phyloP scores from a whole-genome alignment of 1,284 basidiomycete species.

The Fistulina hepatica region DNA sequence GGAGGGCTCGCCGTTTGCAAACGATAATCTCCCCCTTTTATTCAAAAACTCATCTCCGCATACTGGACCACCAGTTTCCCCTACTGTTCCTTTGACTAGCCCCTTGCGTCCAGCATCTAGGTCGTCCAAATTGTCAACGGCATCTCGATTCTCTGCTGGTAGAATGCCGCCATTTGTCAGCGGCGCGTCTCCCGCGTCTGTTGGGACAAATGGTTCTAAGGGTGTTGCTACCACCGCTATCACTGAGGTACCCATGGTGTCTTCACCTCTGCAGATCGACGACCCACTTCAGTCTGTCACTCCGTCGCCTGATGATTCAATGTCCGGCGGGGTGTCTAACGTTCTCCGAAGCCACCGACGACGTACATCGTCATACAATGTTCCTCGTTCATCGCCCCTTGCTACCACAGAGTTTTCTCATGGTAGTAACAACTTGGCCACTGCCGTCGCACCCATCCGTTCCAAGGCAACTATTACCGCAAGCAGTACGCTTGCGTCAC shows the following conservation, averaged over 20 bases:
- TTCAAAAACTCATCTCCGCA: slow-evolving; percentile 17
- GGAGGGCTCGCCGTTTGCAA: slow-evolving; percentile 20
- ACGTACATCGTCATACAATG: slow-evolving; percentile 47
- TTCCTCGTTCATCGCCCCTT: slow-evolving; percentile 37
- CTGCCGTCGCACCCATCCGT: slow-evolving; percentile 17
- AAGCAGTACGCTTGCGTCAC: slow-evolving; percentile 43
- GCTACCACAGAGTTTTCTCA: slow-evolving; percentile 21
- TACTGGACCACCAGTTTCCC: slow-evolving; percentile 15
- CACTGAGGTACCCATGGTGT: slow-evolving; percentile 37
- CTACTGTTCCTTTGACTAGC: slow-evolving; percentile 20
- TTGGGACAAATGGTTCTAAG: slow-evolving; percentile 35
- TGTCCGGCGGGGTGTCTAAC: slow-evolving; percentile 45
- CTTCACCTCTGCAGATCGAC: slow-evolving; percentile 28
- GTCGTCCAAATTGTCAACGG: slow-evolving; percentile 51
- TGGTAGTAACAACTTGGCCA: slow-evolving; percentile 20
- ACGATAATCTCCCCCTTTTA: slow-evolving; percentile 24
- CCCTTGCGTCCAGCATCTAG: slow-evolving; percentile 58
- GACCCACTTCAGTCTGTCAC: slow-evolving; percentile 21
- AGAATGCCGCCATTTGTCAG: slow-evolving; percentile 46
- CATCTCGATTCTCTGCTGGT: slow-evolving; percentile 50
- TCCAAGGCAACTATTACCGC: slow-evolving; percentile 25
- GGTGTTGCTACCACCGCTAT: slow-evolving; percentile 60
- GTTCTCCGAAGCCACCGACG: slow-evolving; percentile 32
- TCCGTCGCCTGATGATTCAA: slow-evolving; percentile 47
- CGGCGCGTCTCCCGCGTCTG: slow-evolving; percentile 21